Evolutionary conservation across 106 monocot genomes (phyloP).

Genomic region (Dioscorea alata): DNA sequence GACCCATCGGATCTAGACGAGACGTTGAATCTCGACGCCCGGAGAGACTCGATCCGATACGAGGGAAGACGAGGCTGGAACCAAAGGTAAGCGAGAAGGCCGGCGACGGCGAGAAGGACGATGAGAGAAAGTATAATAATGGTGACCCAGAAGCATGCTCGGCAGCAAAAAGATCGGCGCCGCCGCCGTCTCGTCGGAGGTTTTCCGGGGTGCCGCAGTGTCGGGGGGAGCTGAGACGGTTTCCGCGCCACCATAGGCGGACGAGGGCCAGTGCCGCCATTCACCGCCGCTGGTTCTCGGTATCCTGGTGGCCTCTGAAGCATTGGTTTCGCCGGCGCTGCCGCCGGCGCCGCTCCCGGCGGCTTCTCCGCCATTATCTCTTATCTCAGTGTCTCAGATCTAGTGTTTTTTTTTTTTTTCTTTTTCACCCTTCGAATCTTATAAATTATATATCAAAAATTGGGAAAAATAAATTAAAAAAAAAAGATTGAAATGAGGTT

Average conservation of each 20-base stretch:
- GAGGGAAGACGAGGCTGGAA: slow-evolving; percentile 53
- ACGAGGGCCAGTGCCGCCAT: neutral
- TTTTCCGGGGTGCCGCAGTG: slow-evolving; percentile 33
- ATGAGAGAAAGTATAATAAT: slow-evolving; percentile 20
- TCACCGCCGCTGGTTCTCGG: slow-evolving; percentile 24
- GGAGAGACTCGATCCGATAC: slow-evolving; percentile 38
- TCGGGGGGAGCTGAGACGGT: slow-evolving; percentile 34
- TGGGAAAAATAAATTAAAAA: neutral
- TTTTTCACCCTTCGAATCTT: neutral
- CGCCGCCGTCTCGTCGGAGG: slow-evolving; percentile 4
- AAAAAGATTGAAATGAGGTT: neutral
- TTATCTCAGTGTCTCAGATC: neutral
- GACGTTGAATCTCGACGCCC: slow-evolving; percentile 18
- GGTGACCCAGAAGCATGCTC: slow-evolving; percentile 38
- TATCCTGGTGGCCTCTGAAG: slow-evolving; percentile 64
- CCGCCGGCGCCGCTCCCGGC: neutral
- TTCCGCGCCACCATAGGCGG: slow-evolving; percentile 5
- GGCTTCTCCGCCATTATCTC: slow-evolving; percentile 17
- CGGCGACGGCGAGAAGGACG: slow-evolving; percentile 34
- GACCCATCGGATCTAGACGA: slow-evolving; percentile 28
- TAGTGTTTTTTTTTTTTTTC: too few relatives aligned
- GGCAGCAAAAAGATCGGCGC: slow-evolving; percentile 22
- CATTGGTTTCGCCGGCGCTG: neutral
- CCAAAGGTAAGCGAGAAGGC: slow-evolving; percentile 41
- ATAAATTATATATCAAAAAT: neutral